Evolutionary conservation across 208 protist genomes (phyloP).

Genomic region (Angomonas desouzai): DNA sequence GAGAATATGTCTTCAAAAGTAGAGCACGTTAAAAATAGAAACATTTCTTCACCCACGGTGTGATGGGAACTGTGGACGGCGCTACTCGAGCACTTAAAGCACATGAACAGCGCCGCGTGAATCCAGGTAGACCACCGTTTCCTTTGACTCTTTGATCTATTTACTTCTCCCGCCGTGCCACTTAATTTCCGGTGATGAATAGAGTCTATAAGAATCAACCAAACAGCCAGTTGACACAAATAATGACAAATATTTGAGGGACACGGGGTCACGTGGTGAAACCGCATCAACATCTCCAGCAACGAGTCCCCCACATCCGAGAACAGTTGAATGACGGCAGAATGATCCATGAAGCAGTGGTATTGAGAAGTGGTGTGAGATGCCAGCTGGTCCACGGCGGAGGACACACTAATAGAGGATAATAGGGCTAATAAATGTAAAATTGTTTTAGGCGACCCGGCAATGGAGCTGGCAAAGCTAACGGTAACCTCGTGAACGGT

Average conservation of each 20-base stretch:
- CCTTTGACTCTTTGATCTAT: not conserved
- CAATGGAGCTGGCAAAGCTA: conserved; percentile 22
- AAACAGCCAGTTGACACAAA: not conserved
- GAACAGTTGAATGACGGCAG: not conserved
- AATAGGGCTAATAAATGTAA: not conserved
- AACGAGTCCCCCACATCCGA: not conserved
- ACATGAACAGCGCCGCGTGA: not conserved
- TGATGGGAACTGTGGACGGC: not conserved
- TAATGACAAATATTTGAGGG: not conserved
- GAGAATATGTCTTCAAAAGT: not conserved
- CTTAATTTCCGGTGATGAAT: not conserved
- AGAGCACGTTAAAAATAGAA: not conserved
- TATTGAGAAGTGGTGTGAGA: not conserved
- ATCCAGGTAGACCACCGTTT: not conserved
- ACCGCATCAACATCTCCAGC: not conserved
- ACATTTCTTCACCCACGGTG: not conserved
- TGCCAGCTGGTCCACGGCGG: not conserved
- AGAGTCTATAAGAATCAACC: not conserved
- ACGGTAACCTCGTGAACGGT: conserved; percentile 28
- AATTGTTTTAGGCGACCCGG: conserved; percentile 6
- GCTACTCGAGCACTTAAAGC: not conserved
- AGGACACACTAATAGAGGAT: not conserved
- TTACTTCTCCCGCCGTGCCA: not conserved
- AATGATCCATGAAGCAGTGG: not conserved
- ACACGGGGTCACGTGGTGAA: not conserved